Base-by-base conservation (phyloP, 768 basidiomycete genomes). In the Omphalotus guepiniiformis region DNA sequence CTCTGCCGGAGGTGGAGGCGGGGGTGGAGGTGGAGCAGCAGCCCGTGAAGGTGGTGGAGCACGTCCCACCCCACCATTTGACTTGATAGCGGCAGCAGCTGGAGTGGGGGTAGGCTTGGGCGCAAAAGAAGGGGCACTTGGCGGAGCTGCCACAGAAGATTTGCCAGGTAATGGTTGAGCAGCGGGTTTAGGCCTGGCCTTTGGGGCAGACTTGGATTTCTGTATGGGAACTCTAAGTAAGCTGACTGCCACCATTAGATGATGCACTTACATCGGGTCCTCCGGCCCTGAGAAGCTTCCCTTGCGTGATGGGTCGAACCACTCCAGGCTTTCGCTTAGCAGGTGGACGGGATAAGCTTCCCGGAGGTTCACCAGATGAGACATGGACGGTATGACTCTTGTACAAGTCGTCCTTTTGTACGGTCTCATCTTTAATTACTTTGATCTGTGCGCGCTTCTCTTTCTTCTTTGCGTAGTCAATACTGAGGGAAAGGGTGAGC, bases 401-500 rank as follows among this genome's bases (percentile, higher is more conserved):
- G 70, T 99, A 99, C 8, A 79, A 58, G 59, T 93, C 96, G 50
- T 87, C 83, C 47, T 79, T 80, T 9, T 62, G 68, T 16, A 95
- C 70, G 6, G 83, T 81, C 65, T 98, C 94, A 60, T 97, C 93
- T 72, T 89, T 95, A 58, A 85, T 64, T 52, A 91, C 86, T 63
- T 86, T 87, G 66, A 99, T 91, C 44, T 80, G 74, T 3, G 86
- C 82, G 59, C 82, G 82, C 71, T 98, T 99, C 53, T 94, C 94
- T 68, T 93, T 98, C 79, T 99, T 99, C 77, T 99, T 98, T 34
- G 76, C 74, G 63, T 97, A 98, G 48, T 89, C 82, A 50, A 97
- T 68, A 6, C 90, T 97, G 47, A 0, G 29, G 25, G n/a, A 16
- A 9, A 50, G n/a, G 21, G 39, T 32, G 47, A 22, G 57, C 41